Conservation (phyloP, 2,329 filamentous ascomycete genomes). For the Fusarium nodosum region DNA sequence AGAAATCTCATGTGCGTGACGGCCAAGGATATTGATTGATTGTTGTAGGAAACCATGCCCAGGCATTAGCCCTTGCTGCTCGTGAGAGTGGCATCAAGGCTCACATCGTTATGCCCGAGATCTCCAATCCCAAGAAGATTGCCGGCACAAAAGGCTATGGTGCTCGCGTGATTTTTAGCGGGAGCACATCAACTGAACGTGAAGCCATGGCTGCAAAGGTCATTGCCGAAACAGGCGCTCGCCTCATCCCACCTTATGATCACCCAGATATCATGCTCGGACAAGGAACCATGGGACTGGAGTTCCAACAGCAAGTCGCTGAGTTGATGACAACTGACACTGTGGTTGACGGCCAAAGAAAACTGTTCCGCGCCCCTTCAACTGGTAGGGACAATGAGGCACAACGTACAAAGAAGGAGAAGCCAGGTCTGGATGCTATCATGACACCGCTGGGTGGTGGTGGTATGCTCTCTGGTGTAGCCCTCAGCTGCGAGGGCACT, state of each 20-base stretch:
- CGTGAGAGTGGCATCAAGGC: slow-evolving; percentile 79
- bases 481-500: slow-evolving; percentile 79
- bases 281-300: slow-evolving; percentile 89
- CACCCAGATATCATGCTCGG: slow-evolving; percentile 92
- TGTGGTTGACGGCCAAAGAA: slow-evolving; percentile 35
- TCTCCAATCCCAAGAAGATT: slow-evolving; percentile 87
- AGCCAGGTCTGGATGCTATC: slow-evolving; percentile 72
- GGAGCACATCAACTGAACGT: slow-evolving; percentile 82
- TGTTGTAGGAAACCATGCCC: slow-evolving; percentile 86
- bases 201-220: slow-evolving; percentile 81
- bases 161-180: slow-evolving; percentile 83
- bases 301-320: slow-evolving; percentile 80
- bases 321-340: slow-evolving; percentile 61
- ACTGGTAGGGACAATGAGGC: slow-evolving; percentile 42
- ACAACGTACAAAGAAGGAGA: slow-evolving; percentile 35
- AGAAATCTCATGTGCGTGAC: slow-evolving; percentile 12
- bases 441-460: slow-evolving; percentile 90
- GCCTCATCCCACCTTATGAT: slow-evolving; percentile 90
- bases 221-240: slow-evolving; percentile 78
- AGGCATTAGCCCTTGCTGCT: slow-evolving; percentile 90
- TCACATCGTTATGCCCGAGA: slow-evolving; percentile 93
- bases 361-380: slow-evolving; percentile 31
- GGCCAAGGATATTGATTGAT: slow-evolving; percentile 2
- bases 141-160: slow-evolving; percentile 84
- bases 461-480: slow-evolving; percentile 86